Base-by-base conservation (phyloP, 2,329 filamentous ascomycete species). In the Trichoderma brevicompactum region DNA sequence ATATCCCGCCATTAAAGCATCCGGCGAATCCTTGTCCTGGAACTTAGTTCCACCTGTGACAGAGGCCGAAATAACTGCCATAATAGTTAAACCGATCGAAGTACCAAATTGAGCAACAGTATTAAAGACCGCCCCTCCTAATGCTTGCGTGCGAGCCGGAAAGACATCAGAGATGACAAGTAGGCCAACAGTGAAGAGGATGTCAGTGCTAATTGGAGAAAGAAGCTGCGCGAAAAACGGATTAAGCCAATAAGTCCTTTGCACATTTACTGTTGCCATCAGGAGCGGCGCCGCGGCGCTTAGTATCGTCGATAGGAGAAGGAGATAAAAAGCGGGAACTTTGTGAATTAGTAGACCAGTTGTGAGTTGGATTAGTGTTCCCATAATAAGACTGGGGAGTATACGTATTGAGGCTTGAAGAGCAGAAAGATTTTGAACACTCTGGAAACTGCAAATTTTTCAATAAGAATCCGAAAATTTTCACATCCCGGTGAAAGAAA, bases 121-220 rank as follows among this genome's bases (percentile, higher is more conserved):
- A 60, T 85, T 87, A 74, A 88, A 88, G 0, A 88, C 83, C 0
- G 82, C 85, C 0, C 86, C 86, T 0, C 85, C 86, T 0, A 89
- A 77, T 0, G 82, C 85, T 65, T 89, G 86, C 2, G 80, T 81
- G 17, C 84, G 76, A 0, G 79, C 74, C 0, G 84, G 83, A 66
- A 87, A 87, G 1, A 79, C 81, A 32, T 84, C 80, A 0, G 82
- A 81, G 3, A 88, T 82, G 3, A 87, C 77, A 1, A 88, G 77
- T 48, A 82, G 79, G 0, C 80, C 83, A 0, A 87, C 80, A 0
- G 83, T 87, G 69, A 86, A 88, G 0, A 88, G 75, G 0, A 84
- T 80, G 66, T 83, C 79, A 0, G 75, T 76, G 7, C 78, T 79
- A 1, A 83, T 73, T 0, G 81, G 81, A 0, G 77, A 78, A 13